A percentile compares a stretch with the other conserved stretches of the same genome.
Evolutionary conservation across 305 asterid species (phyloP).

Genomic region (Fraxinus greggii): DNA sequence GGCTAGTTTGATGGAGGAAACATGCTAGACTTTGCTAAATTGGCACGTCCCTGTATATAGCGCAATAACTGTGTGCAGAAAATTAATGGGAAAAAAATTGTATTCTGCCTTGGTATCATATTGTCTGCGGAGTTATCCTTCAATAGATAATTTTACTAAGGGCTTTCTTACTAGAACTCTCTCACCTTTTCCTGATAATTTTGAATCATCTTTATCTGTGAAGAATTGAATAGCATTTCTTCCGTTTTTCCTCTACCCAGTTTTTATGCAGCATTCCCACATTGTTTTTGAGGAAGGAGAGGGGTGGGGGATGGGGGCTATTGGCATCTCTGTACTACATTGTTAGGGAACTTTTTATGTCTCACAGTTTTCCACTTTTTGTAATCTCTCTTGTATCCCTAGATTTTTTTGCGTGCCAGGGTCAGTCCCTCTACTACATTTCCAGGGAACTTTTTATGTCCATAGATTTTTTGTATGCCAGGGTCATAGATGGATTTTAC

Average conservation of each 20-base stretch:
- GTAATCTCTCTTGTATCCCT: not conserved
- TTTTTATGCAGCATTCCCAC: not conserved
- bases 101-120: not conserved
- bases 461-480: slow-evolving; percentile 2
- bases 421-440: not conserved
- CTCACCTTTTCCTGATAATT: not conserved
- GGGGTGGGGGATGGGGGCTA: not conserved
- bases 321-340: not conserved
- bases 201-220: not conserved
- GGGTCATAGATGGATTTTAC: not conserved
- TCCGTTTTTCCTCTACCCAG: not conserved
- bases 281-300: not conserved
- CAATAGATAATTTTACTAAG: not conserved
- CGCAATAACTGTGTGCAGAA: not conserved
- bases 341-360: not conserved
- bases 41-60: not conserved
- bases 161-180: slow-evolving; percentile 13
- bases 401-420: not conserved
- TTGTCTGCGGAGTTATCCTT: not conserved
- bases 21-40: not conserved
- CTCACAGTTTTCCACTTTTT: not conserved
- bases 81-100: not conserved
- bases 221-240: not conserved
- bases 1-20: not conserved
- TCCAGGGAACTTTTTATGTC: not conserved